phyloP scores from a whole-genome alignment of 768 basidiomycete species.

The Phlebiopsis gigantea region DNA sequence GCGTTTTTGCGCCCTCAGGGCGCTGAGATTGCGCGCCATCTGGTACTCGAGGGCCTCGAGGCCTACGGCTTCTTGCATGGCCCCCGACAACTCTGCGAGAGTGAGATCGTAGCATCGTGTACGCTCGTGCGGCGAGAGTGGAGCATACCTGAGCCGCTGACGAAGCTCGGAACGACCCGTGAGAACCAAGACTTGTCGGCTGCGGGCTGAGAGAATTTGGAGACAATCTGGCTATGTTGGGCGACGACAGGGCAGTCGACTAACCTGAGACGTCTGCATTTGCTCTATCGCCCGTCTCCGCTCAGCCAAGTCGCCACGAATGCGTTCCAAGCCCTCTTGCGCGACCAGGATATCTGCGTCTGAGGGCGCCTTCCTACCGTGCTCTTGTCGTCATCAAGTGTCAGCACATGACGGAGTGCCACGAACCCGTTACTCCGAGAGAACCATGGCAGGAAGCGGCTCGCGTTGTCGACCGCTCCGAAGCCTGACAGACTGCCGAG shows the following conservation, averaged over 20 bases:
- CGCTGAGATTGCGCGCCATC: constrained; percentile 53
- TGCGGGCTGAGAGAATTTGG: constrained; percentile 10
- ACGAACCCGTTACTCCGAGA: constrained; percentile 23
- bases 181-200: constrained; percentile 37
- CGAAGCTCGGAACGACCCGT: constrained; percentile 44
- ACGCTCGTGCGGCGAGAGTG: too few species aligned
- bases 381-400: neutral
- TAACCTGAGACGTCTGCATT: constrained; percentile 26
- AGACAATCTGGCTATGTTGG: neutral
- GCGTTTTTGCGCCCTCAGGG: constrained; percentile 43
- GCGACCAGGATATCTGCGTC: constrained; percentile 49
- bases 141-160: constrained; percentile 28
- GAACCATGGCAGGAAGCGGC: constrained; percentile 49
- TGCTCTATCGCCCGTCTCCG: constrained; percentile 31
- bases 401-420: neutral
- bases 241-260: neutral
- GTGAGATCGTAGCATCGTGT: too few species aligned
- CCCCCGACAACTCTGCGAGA: constrained; percentile 29
- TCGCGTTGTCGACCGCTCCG: constrained; percentile 65
- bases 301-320: constrained; percentile 51
- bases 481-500: constrained; percentile 81
- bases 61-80: constrained; percentile 56
- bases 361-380: constrained; percentile 30
- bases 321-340: constrained; percentile 52
- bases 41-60: constrained; percentile 64